Percentiles rank a stretch among this genome's conserved stretches.
phyloP scores from a whole-genome alignment of 2,329 filamentous ascomycete genomes.

The Aureobasidium namibiae region DNA sequence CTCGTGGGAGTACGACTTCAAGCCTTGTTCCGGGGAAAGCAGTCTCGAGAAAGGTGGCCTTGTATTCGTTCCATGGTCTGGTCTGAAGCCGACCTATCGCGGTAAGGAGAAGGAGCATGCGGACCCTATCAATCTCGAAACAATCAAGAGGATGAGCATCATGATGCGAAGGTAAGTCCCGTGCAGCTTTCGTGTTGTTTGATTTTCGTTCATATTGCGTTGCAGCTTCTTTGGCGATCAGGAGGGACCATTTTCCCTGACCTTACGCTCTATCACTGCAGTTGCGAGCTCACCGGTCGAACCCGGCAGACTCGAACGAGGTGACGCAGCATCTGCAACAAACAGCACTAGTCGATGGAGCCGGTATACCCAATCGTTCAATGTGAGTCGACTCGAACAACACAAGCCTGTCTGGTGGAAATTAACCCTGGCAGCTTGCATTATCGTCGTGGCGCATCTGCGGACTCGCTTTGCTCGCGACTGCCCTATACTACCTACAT shows the following conservation, averaged over 20 bases:
- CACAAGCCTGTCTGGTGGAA: neutral
- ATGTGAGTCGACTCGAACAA: neutral
- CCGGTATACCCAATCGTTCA: slow-evolving; percentile 2
- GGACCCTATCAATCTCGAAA: slow-evolving; percentile 48
- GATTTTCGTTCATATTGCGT: neutral
- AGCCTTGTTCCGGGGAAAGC: slow-evolving; percentile 14
- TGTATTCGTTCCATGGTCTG: slow-evolving; percentile 54
- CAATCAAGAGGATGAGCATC: slow-evolving; percentile 60
- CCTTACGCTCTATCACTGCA: slow-evolving; percentile 48
- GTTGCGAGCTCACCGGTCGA: slow-evolving; percentile 1
- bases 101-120: slow-evolving; percentile 57
- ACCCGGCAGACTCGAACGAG: neutral
- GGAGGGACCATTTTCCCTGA: slow-evolving; percentile 57
- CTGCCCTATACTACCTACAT: slow-evolving; percentile 7
- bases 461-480: slow-evolving; percentile 3
- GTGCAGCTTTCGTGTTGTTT: neutral
- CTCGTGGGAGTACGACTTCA: slow-evolving; percentile 68
- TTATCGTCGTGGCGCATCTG: slow-evolving; percentile 11
- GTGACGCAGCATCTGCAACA: slow-evolving; percentile 2
- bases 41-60: slow-evolving; percentile 21
- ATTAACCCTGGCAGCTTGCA: neutral
- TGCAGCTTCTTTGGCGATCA: slow-evolving; percentile 67
- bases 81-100: slow-evolving; percentile 64
- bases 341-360: neutral
- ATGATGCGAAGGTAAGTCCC: slow-evolving; percentile 69